Percentiles rank a stretch among this genome's conserved stretches.
phyloP scores from a whole-genome alignment of 1,139 yeast genomes.

The Pichia inconspicua region DNA sequence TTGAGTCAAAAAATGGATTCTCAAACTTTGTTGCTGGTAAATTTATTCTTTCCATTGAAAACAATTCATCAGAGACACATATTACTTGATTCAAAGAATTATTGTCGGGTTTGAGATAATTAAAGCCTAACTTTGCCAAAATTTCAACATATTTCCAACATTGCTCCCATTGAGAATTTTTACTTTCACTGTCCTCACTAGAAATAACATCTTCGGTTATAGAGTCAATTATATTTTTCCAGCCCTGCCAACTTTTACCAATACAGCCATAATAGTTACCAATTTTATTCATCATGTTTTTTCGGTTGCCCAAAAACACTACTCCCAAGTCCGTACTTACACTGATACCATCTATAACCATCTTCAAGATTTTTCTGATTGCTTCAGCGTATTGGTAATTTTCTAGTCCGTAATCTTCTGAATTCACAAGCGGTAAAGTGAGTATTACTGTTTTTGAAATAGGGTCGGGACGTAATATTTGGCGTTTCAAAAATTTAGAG shows the following conservation, averaged over 20 bases:
- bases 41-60: background rate
- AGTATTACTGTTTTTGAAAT: conserved; percentile 42
- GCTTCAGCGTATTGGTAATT: conserved; percentile 32
- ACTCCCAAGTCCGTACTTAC: conserved; percentile 47
- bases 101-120: background rate
- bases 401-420: conserved; percentile 16
- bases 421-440: conserved; percentile 30
- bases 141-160: conserved; percentile 18
- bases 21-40: background rate
- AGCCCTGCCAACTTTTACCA: conserved; percentile 47
- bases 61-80: conserved; percentile 17
- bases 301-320: conserved; percentile 44
- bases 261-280: conserved; percentile 54
- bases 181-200: conserved; percentile 8
- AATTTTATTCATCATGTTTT: conserved; percentile 26
- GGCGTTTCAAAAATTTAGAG: conserved; percentile 30
- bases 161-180: conserved; percentile 16
- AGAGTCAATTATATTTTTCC: conserved; percentile 41
- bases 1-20: conserved; percentile 3
- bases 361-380: conserved; percentile 28
- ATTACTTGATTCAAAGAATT: conserved; percentile 18
- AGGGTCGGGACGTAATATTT: conserved; percentile 35
- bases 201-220: conserved; percentile 29
- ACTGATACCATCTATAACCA: conserved; percentile 30
- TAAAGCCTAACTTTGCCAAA: conserved; percentile 17